Conservation (phyloP, 1,139 yeast species). For the Candida glucosophila region DNA sequence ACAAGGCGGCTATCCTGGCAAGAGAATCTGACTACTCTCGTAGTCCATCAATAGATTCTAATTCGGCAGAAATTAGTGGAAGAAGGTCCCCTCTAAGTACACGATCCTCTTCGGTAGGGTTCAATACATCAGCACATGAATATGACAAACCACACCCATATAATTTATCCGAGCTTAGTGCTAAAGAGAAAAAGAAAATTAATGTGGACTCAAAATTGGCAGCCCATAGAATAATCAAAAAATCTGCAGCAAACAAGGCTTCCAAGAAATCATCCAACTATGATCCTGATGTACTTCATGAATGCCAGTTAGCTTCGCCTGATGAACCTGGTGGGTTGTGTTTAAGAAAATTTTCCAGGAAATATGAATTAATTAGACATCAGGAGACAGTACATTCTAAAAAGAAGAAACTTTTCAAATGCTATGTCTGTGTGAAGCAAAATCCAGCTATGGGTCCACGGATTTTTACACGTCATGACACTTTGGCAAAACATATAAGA, state of each 20-base stretch:
- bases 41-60: slow-evolving; percentile 7
- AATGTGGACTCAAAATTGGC: slow-evolving; percentile 22
- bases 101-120: slow-evolving; percentile 9
- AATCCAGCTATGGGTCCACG: slow-evolving; percentile 43
- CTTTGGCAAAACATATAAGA: slow-evolving; percentile 84
- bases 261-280: slow-evolving; percentile 35
- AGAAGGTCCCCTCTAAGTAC: slow-evolving; percentile 8
- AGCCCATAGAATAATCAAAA: slow-evolving; percentile 20
- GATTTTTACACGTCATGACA: slow-evolving; percentile 91
- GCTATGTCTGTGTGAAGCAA: slow-evolving; percentile 74
- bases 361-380: slow-evolving; percentile 89
- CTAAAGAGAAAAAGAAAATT: slow-evolving; percentile 16
- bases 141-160: slow-evolving; percentile 20
- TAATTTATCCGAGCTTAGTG: slow-evolving; percentile 13
- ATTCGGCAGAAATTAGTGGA: slow-evolving; percentile 5
- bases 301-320: slow-evolving; percentile 39
- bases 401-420: slow-evolving; percentile 76
- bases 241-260: slow-evolving; percentile 13
- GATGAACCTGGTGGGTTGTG: slow-evolving; percentile 53
- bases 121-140: slow-evolving; percentile 14
- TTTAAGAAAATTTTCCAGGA: slow-evolving; percentile 79
- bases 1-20: slow-evolving; percentile 2
- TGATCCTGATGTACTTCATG: slow-evolving; percentile 43
- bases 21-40: slow-evolving; percentile 3
- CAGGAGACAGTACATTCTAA: slow-evolving; percentile 94